Evolutionary conservation across 2,329 filamentous ascomycete genomes (phyloP).

Genomic region (Ceratocystis variospora): DNA sequence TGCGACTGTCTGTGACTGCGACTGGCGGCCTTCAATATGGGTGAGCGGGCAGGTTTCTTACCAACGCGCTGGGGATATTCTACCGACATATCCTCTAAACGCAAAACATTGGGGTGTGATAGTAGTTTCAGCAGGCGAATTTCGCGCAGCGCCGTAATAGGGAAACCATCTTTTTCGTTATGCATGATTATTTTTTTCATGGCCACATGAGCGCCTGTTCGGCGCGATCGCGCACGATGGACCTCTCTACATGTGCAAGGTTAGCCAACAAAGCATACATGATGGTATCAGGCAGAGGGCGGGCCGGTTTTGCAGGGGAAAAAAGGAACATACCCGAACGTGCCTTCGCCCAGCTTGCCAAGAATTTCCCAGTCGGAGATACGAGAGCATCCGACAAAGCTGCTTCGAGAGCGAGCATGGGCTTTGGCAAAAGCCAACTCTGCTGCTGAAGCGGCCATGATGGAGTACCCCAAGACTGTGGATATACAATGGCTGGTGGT

Average conservation of each 20-base stretch:
- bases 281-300: background rate
- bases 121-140: conserved; percentile 95
- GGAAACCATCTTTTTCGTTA: conserved; percentile 97
- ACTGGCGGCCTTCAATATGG: background rate
- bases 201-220: conserved; percentile 62
- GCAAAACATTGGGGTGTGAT: conserved; percentile 78
- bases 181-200: conserved; percentile 99
- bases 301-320: conserved; percentile 28
- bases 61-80: conserved; percentile 50
- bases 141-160: conserved; percentile 93
- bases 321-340: conserved; percentile 50
- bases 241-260: conserved; percentile 44
- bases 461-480: background rate
- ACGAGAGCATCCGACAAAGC: conserved; percentile 72
- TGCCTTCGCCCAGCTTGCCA: conserved; percentile 83
- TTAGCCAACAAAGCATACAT: conserved; percentile 11
- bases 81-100: conserved; percentile 89
- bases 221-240: conserved; percentile 70
- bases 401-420: conserved; percentile 41
- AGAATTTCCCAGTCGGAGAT: conserved; percentile 68
- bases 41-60: conserved; percentile 32
- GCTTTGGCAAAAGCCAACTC: conserved; percentile 40
- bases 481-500: background rate
- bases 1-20: background rate
- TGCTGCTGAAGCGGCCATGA: conserved; percentile 8